Evolutionary conservation across 495 filamentous ascomycete genomes (phyloP).

Genomic region (Thermothielavioides terrestris): DNA sequence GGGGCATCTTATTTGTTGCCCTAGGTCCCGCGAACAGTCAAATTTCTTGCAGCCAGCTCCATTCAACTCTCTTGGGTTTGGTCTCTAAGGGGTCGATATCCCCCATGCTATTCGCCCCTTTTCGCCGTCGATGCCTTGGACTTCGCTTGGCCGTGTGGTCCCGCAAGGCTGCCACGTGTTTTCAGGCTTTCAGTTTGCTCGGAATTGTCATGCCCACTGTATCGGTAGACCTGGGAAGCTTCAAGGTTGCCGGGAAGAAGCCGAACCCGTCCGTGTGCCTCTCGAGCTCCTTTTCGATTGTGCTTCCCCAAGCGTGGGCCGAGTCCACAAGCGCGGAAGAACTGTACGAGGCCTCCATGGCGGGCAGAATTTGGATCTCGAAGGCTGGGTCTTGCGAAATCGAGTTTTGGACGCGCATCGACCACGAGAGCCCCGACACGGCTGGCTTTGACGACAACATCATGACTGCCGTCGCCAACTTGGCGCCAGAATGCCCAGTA

Average conservation of each 20-base stretch:
- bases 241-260: conserved; percentile 12
- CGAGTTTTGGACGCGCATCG: conserved; percentile 14
- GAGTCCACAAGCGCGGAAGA: conserved; percentile 5
- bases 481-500: conserved; percentile 16
- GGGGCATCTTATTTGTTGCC: too few species aligned
- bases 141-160: neutral
- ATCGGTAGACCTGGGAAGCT: conserved; percentile 14
- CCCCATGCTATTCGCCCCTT: neutral
- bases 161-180: neutral
- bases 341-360: conserved; percentile 6
- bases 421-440: conserved; percentile 5
- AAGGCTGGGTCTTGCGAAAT: conserved; percentile 23
- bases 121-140: neutral
- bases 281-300: conserved; percentile 12
- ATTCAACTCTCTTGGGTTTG: neutral
- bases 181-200: neutral
- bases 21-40: too few species aligned
- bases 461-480: neutral
- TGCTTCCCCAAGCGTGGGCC: neutral
- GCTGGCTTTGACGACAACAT: neutral
- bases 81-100: neutral
- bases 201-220: conserved; percentile 9
- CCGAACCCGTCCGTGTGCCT: conserved; percentile 14
- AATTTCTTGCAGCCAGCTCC: too few species aligned
- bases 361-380: conserved; percentile 20